Base-by-base conservation (phyloP, 106 monocot genomes). In the Cymbidium sinense region DNA sequence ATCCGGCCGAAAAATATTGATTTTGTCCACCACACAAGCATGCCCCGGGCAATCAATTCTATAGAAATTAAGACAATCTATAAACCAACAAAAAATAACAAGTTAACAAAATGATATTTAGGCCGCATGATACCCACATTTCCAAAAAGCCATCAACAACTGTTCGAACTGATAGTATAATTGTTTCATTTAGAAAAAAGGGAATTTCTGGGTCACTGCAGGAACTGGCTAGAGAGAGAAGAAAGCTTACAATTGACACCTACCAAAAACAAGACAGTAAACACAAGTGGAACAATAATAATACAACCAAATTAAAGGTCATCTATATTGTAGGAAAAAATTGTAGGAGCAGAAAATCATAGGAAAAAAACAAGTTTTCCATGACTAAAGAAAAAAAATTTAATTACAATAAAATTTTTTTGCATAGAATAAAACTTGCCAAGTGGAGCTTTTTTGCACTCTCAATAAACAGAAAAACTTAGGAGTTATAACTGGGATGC, bases 61-160 rank as follows among this genome's bases (percentile, higher is more conserved):
- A 79, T 70, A 84, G 43, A 20, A 30, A 75, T 30, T 50, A 81
- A 58, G 6, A 77, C 4, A 75, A 78, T 50, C 4, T 51, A 43
- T 44, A 76, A 12, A 35, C 4, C 29, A 73, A 35, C 3, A 61
- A 30, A 78, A 47, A 28, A 36, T 17, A 82, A 54, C 19, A 2
- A n/a, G 29, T 29, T 3, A 62, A 23, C 47, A 44, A 18, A 70
- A 58, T 19, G 23, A 34, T 52, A 30, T 23, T 64, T 43, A 74
- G 15, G 44, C 13, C 28, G 43, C 27, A 74, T 10, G 71, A 43
- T 61, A 41, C 37, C n/a, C 90, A 98, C 98, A 86, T 90, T 76
- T 99, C 92, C 77, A 99, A 23, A 85, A 99, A 94, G 4, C 98
- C 94, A 86, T 99, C 98, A 73, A 99, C 92, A 72, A 99, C 81